Evolutionary conservation across 768 basidiomycete species (phyloP).

Genomic region (Boletus rubescentipes): DNA sequence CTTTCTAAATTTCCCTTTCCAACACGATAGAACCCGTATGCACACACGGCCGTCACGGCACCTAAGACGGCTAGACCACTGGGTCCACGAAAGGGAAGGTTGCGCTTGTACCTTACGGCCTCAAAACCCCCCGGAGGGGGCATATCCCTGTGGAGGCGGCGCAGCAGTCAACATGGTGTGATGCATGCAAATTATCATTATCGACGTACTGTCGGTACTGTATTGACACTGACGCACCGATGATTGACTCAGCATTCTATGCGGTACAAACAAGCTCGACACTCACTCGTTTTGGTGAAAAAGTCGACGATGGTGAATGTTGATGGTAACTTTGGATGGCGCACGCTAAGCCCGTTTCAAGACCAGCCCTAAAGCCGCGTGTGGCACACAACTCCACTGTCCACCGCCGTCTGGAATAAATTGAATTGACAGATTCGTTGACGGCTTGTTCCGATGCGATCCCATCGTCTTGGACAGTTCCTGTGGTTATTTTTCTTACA

Average conservation of each 20-base stretch:
- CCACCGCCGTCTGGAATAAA: background rate
- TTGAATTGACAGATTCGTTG: background rate
- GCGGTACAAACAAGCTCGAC: background rate
- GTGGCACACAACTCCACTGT: constrained; percentile 12
- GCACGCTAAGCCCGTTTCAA: background rate
- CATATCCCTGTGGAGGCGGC: constrained; percentile 70
- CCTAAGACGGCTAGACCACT: constrained; percentile 83
- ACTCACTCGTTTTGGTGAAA: constrained; percentile 22
- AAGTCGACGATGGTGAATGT: constrained; percentile 2
- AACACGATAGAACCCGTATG: constrained; percentile 88
- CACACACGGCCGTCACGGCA: constrained; percentile 82
- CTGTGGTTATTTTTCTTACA: constrained; percentile 18
- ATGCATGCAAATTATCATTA: constrained; percentile 11
- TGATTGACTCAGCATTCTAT: background rate
- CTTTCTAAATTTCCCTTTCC: constrained; percentile 90
- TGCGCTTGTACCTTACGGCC: constrained; percentile 91
- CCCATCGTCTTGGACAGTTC: constrained; percentile 10
- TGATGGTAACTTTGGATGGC: constrained; percentile 2
- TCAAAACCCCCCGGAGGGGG: constrained; percentile 94
- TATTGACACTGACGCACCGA: constrained; percentile 22
- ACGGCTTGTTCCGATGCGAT: constrained; percentile 3
- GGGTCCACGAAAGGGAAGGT: constrained; percentile 86
- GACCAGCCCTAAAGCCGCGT: constrained; percentile 31
- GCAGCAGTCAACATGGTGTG: constrained; percentile 6
- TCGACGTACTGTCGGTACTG: constrained; percentile 29